These are phyloP conservation scores for Boletus eberwhitei DNA, from an alignment of 768 basidiomycete species.

Conservation along the genomic window DNA sequence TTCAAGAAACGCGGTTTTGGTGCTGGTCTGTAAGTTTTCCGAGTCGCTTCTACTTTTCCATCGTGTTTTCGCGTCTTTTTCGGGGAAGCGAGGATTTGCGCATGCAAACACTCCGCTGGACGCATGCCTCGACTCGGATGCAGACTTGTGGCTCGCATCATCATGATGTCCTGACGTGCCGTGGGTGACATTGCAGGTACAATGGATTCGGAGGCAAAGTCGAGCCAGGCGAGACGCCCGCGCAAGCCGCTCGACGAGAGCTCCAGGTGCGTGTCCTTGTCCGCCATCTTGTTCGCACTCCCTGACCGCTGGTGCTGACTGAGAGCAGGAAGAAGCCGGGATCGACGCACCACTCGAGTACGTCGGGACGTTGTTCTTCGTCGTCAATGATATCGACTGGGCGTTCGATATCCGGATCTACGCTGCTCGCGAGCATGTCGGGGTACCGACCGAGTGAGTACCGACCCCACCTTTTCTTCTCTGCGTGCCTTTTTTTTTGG, in stretches of 20 bases:
- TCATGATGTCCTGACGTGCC: neutral
- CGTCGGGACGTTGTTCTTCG: conserved; percentile 65
- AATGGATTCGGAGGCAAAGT: conserved; percentile 93
- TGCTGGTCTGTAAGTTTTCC: conserved; percentile 46
- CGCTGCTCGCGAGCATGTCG: conserved; percentile 57
- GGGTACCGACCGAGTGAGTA: conserved; percentile 63
- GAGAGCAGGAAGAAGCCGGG: conserved; percentile 75
- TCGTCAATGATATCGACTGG: conserved; percentile 48
- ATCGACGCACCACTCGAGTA: conserved; percentile 62
- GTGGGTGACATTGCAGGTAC: conserved; percentile 45
- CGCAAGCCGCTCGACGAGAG: conserved; percentile 75
- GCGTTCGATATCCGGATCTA: conserved; percentile 76
- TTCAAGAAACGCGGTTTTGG: conserved; percentile 82
- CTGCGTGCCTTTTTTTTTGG: neutral
- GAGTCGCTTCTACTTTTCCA: neutral
- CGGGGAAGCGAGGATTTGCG: neutral
- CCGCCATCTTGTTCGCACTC: neutral
- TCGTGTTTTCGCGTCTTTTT: neutral
- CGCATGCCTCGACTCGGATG: neutral
- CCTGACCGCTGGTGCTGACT: neutral
- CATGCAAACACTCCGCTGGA: neutral
- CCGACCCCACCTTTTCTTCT: neutral
- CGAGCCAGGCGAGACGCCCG: conserved; percentile 65
- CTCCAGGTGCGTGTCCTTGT: conserved; percentile 42
- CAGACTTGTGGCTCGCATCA: neutral